Evolutionary conservation across 1,284 basidiomycete genomes (phyloP), one percentile per base, ranked within the genome.

Genomic region (Anthracocystis panici-leucophaei): DNA sequence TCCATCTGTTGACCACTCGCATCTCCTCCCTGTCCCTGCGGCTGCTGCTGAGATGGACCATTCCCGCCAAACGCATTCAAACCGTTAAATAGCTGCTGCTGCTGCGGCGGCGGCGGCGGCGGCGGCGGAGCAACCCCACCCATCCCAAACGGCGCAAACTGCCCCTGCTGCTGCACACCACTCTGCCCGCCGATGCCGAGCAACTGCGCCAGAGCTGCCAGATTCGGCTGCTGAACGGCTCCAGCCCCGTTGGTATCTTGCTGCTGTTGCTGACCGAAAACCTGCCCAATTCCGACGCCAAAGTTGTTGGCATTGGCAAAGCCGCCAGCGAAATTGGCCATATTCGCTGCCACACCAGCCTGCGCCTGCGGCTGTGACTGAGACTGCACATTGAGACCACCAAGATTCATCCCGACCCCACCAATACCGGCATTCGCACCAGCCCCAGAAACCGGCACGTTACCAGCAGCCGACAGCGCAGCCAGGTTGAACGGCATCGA

Each of bases 401-500:
- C 45, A 5, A 53, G 35, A n/a, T 46, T 44, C 29, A 63, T 55
- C 5, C 42, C 61, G 4, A 41, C 49, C 7, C 62, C 67, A 5
- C 61, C 62, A 8, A 61, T 18, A 2, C 61, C 57, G 2, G 40
- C 29, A 7, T 38, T 41, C 6, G 58, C 55, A 12, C 55, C 59
- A 10, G 61, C 23, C 14, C 54, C 57, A 5, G 65, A 62, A n/a
- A 73, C 58, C 4, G 65, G 60, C 6, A 67, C 57, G 45, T 73
- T 73, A 3, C 70, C 70, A 3, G 60, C 62, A 4, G 71, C 71
- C 40, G n/a, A 59, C 5, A 74, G 53, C 10, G 72, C 72, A 2
- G 55, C 50, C 5, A 75, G 49, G 20, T 75, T 75, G 56, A 75
- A 75, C 0, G 72, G 72, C 72, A 75, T 70, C 12, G 72, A 75